Conservation (phyloP, 139 green algal species). For the Chlamydomonas sp. region DNA sequence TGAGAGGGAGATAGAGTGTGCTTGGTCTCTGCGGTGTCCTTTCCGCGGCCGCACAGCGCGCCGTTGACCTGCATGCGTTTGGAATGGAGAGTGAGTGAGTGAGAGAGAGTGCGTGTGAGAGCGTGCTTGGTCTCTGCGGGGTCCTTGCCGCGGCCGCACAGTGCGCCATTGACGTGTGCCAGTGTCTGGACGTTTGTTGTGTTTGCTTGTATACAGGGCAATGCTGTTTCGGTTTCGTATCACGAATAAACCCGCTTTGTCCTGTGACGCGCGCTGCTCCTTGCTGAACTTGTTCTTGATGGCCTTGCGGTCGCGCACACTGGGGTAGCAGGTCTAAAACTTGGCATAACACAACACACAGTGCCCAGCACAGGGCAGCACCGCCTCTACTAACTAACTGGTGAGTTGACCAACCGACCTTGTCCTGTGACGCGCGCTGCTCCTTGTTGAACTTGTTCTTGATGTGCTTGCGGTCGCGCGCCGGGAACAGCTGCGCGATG, state of each 20-base stretch:
- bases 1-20: not conserved
- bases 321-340: not conserved
- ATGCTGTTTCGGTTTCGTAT: not conserved
- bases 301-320: slow-evolving; percentile 37
- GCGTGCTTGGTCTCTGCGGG: no score
- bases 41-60: not conserved
- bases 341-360: not conserved
- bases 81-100: not conserved
- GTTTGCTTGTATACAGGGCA: no score
- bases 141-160: no score
- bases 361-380: not conserved
- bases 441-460: slow-evolving; percentile 56
- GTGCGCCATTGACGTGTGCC: no score
- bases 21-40: slow-evolving; percentile 5
- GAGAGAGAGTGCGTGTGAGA: not conserved
- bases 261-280: slow-evolving; percentile 18
- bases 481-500: slow-evolving; percentile 59
- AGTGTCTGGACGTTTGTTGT: not conserved
- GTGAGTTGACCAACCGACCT: slow-evolving; percentile 3
- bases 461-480: slow-evolving; percentile 47
- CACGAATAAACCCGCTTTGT: not conserved
- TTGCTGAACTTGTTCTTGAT: slow-evolving; percentile 61
- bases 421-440: slow-evolving; percentile 11
- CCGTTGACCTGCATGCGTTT: slow-evolving; percentile 2
- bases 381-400: not conserved